A percentile compares a stretch with the other conserved stretches of the same genome.
Evolutionary conservation across 371 early-diverging fungal species (phyloP).

Genomic region (Enteropsectra breve): DNA sequence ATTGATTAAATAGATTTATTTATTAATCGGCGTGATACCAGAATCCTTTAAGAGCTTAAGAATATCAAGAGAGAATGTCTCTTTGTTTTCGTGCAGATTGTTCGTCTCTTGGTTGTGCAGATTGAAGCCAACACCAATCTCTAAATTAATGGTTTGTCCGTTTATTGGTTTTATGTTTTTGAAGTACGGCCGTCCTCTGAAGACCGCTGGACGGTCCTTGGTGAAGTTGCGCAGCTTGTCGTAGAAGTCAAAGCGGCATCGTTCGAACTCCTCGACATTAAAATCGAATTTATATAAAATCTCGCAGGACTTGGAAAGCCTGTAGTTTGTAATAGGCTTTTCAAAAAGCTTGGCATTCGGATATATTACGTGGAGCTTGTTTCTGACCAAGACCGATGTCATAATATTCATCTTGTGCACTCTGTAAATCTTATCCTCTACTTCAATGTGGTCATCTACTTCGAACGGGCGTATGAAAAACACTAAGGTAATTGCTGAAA

Average conservation of each 20-base stretch:
- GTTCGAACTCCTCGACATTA: slow-evolving; percentile 12
- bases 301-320: slow-evolving; percentile 15
- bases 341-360: slow-evolving; percentile 39
- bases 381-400: slow-evolving; percentile 29
- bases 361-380: slow-evolving; percentile 16
- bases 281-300: slow-evolving; percentile 29
- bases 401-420: slow-evolving; percentile 49
- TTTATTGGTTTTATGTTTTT: not conserved
- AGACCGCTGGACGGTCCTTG: not conserved
- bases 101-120: slow-evolving; percentile 20
- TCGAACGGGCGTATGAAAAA: slow-evolving; percentile 55
- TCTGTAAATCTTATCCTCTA: slow-evolving; percentile 29
- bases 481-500: slow-evolving; percentile 46
- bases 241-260: slow-evolving; percentile 15
- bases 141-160: slow-evolving; percentile 15
- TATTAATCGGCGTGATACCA: slow-evolving; percentile 9
- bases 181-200: slow-evolving; percentile 4
- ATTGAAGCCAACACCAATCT: slow-evolving; percentile 28
- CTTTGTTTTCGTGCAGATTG: slow-evolving; percentile 21
- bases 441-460: slow-evolving; percentile 43
- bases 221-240: slow-evolving; percentile 20
- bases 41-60: slow-evolving; percentile 25
- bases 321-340: slow-evolving; percentile 44
- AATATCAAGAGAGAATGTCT: slow-evolving; percentile 31
- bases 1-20: slow-evolving; percentile 23